Percentiles rank a stretch among this genome's conserved stretches.
Evolutionary conservation across 2,329 filamentous ascomycete species (phyloP).

Genomic region (Aspergillus hiratsukae): DNA sequence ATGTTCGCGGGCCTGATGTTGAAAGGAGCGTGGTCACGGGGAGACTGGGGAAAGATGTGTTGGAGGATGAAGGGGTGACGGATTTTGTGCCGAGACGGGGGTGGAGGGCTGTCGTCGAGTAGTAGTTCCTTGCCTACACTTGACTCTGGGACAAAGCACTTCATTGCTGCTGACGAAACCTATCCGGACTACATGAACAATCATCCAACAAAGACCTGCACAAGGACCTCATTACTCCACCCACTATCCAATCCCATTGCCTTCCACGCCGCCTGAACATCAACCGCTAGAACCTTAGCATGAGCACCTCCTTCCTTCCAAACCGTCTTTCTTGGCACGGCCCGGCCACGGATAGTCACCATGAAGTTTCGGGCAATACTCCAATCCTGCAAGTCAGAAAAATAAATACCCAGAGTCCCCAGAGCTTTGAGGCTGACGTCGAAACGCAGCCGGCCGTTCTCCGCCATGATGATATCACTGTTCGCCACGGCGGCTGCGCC

Average conservation of each 20-base stretch:
- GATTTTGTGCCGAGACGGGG: slow-evolving; percentile 56
- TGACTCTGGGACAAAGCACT: neutral
- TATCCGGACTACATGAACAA: neutral
- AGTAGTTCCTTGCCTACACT: neutral
- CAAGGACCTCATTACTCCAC: slow-evolving; percentile 74
- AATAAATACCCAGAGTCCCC: slow-evolving; percentile 66
- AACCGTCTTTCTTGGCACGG: slow-evolving; percentile 65
- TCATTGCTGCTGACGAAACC: neutral
- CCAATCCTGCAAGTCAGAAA: slow-evolving; percentile 62
- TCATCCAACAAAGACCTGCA: slow-evolving; percentile 56
- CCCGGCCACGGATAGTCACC: slow-evolving; percentile 66
- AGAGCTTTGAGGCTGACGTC: slow-evolving; percentile 73
- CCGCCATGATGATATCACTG: slow-evolving; percentile 55
- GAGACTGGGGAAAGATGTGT: slow-evolving; percentile 54
- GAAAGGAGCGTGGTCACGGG: slow-evolving; percentile 67
- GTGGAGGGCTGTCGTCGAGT: slow-evolving; percentile 46
- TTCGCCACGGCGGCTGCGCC: slow-evolving; percentile 71
- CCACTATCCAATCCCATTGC: slow-evolving; percentile 64
- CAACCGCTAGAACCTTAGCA: slow-evolving; percentile 65
- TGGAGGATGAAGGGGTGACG: slow-evolving; percentile 57
- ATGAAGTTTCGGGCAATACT: slow-evolving; percentile 64
- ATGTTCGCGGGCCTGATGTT: slow-evolving; percentile 55
- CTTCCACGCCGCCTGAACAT: slow-evolving; percentile 72
- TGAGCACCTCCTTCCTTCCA: slow-evolving; percentile 44
- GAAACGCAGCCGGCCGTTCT: slow-evolving; percentile 59